Percentiles rank a stretch among this genome's conserved stretches.
Evolutionary conservation across 2,329 filamentous ascomycete species (phyloP).

Genomic region (Cordyceps militaris): DNA sequence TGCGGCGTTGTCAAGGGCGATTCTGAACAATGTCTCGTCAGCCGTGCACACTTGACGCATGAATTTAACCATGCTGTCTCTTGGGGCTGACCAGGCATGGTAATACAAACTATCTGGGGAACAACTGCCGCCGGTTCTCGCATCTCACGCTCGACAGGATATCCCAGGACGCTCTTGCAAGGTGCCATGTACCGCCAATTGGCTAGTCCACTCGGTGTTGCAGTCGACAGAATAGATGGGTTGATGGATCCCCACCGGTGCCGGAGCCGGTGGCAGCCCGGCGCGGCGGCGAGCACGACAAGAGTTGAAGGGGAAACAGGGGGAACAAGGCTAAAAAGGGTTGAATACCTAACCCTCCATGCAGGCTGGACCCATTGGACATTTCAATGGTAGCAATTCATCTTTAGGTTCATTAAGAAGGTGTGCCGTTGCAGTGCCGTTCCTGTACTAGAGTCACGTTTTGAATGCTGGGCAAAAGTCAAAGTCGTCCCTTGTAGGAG

Average conservation of each 20-base stretch:
- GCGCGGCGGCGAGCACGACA: neutral
- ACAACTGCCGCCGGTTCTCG: neutral
- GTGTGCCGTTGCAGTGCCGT: neutral
- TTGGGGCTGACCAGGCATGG: neutral
- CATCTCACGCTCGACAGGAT: neutral
- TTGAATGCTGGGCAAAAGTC: neutral
- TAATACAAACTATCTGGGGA: neutral
- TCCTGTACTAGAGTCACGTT: neutral
- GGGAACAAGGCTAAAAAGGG: neutral
- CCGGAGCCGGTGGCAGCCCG: slow-evolving; percentile 8
- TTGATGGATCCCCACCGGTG: neutral
- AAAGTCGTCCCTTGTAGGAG: neutral
- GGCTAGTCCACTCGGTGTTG: neutral
- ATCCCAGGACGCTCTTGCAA: neutral
- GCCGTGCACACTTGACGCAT: neutral
- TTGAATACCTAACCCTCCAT: slow-evolving; percentile 6
- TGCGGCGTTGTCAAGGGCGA: neutral
- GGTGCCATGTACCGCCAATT: neutral
- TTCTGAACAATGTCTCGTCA: neutral
- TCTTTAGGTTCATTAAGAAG: neutral
- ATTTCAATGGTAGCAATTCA: too few species aligned
- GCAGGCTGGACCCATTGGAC: neutral
- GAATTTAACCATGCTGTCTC: neutral
- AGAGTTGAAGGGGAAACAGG: neutral
- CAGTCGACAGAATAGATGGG: neutral